phyloP scores from a whole-genome alignment of 441 rosid genomes.

The Bocquillonia castaneifolia region DNA sequence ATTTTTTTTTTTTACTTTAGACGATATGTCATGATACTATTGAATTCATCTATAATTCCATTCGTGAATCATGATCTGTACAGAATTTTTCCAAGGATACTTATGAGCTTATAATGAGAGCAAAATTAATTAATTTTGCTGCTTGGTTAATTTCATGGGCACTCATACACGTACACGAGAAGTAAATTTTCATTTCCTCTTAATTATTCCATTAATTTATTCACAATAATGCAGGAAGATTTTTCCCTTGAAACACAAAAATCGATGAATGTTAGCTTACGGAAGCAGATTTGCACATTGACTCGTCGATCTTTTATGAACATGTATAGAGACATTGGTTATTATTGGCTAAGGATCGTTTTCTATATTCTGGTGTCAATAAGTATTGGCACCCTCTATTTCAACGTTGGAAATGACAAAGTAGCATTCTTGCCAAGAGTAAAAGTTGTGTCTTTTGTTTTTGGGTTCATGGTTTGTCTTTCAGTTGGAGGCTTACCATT shows the following conservation, averaged over 20 bases:
- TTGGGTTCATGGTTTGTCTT: constrained; percentile 17
- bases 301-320: constrained; percentile 18
- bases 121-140: too few species aligned
- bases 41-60: too few species aligned
- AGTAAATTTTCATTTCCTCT: too few species aligned
- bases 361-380: constrained; percentile 4
- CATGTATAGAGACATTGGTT: constrained; percentile 22
- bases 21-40: too few species aligned
- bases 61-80: too few species aligned
- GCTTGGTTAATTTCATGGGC: too few species aligned
- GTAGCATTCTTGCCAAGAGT: constrained; percentile 12
- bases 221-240: too few species aligned
- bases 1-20: too few species aligned
- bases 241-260: neutral
- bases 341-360: constrained; percentile 22
- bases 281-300: constrained; percentile 19
- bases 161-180: too few species aligned
- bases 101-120: too few species aligned
- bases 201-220: too few species aligned
- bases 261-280: constrained; percentile 7
- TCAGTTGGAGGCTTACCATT: constrained; percentile 29
- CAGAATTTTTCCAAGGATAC: too few species aligned
- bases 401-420: constrained; percentile 20
- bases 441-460: constrained; percentile 11
- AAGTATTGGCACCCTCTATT: constrained; percentile 17